Percentiles rank a stretch among this genome's conserved stretches.
These are phyloP conservation scores for Termitomyces bulborhizus DNA, from an alignment of 768 basidiomycete genomes.

Conservation along the genomic window DNA sequence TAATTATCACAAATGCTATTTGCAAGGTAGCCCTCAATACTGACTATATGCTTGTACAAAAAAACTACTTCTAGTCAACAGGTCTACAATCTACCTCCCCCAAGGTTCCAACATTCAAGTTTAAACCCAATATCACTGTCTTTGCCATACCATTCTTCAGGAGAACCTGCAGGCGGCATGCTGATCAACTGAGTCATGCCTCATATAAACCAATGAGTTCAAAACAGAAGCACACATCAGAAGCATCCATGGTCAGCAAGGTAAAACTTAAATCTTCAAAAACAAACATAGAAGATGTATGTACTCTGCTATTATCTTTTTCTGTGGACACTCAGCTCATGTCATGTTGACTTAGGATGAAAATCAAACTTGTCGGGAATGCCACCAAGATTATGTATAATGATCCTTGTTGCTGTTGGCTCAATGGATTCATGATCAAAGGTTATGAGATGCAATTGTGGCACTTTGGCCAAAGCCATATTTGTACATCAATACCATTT, in stretches of 20 bases:
- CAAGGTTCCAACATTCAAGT: too few species aligned
- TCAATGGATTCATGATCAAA: not conserved
- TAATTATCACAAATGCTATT: too few species aligned
- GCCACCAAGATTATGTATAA: not conserved
- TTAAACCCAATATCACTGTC: too few species aligned
- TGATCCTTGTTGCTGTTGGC: not conserved
- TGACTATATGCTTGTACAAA: too few species aligned
- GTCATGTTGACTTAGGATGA: not conserved
- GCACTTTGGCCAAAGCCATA: not conserved
- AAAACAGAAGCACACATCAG: not conserved
- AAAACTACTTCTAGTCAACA: too few species aligned
- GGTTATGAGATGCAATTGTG: not conserved
- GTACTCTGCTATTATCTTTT: not conserved
- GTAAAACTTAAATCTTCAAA: not conserved
- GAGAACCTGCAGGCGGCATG: too few species aligned
- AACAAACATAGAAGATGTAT: not conserved
- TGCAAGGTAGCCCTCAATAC: too few species aligned
- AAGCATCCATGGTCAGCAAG: not conserved
- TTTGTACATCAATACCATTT: not conserved
- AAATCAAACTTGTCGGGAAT: not conserved
- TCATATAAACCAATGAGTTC: too few species aligned
- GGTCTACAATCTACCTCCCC: too few species aligned
- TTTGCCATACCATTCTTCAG: too few species aligned
- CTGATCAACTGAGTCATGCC: too few species aligned
- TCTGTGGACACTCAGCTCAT: not conserved